phyloP scores from a whole-genome alignment of 2,329 filamentous ascomycete species.

The Capronia epimyces region DNA sequence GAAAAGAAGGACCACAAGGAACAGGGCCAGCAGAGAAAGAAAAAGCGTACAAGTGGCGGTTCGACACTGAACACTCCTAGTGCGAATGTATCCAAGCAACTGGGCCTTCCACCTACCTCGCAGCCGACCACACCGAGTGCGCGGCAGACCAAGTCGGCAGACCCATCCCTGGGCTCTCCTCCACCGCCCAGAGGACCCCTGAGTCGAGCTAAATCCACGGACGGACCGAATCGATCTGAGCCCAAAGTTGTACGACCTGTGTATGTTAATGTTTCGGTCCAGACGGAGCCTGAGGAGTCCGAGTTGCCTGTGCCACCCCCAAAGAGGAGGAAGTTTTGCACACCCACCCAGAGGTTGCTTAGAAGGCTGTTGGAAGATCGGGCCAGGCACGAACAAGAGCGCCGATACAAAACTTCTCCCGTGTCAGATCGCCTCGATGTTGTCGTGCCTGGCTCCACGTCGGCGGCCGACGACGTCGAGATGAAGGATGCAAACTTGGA shows the following conservation, averaged over 20 bases:
- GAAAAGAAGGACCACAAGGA: constrained; percentile 45
- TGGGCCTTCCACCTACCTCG: constrained; percentile 12
- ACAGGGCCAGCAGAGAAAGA: constrained; percentile 47
- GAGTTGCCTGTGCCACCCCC: constrained; percentile 31
- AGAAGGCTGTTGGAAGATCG: constrained; percentile 41
- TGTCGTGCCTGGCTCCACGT: constrained; percentile 18
- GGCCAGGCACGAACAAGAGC: constrained; percentile 33
- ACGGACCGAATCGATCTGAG: constrained; percentile 32
- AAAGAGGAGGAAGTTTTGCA: constrained; percentile 34
- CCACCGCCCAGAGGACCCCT: constrained; percentile 29
- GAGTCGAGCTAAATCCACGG: constrained; percentile 29
- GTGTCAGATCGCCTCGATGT: constrained; percentile 2
- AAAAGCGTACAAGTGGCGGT: constrained; percentile 52
- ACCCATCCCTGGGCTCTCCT: constrained; percentile 34
- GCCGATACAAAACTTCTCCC: constrained; percentile 19
- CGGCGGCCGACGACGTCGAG: constrained; percentile 38
- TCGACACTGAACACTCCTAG: constrained; percentile 50
- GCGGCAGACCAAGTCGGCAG: constrained; percentile 6
- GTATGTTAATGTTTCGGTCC: constrained; percentile 41
- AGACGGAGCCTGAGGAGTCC: constrained; percentile 42
- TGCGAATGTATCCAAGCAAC: constrained; percentile 31
- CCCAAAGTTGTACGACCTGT: constrained; percentile 32
- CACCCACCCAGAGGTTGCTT: constrained; percentile 41
- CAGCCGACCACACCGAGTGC: constrained; percentile 18
- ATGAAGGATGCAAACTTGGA: constrained; percentile 41